Evolutionary conservation across 2,329 filamentous ascomycete genomes (phyloP), one percentile per base, ranked within the genome.

Genomic region (Lachnellula subtilissima): DNA sequence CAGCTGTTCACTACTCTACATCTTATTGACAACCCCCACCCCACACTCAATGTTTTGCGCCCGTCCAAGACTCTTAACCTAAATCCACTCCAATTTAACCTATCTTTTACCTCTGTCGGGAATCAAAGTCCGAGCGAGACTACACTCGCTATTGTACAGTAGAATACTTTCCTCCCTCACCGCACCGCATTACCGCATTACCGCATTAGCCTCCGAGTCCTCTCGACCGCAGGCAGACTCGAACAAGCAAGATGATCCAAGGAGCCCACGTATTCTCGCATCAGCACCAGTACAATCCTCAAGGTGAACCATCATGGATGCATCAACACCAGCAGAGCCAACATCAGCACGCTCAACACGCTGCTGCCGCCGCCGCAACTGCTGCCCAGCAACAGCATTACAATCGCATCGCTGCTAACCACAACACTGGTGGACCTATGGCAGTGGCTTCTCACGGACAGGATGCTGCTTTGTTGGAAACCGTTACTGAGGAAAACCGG

Each of bases 401-500:
- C 74, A 87, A 82, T 70, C 87, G 89, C 62, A 82, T 95, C 65
- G 82, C 87, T 47, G 80, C 81, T 66, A 84, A 78, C 62, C 85
- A 85, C 67, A 85, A 82, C 64, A 78, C 70, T 19, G 67, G 67
- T 52, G 70, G 66, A 11, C 61, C 67, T 40, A 56, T 62, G 11
- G 62, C 65, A 39, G 62, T 56, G 69, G 78, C 79, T 42, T 72
- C 70, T 50, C 81, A 85, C 61, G 73, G 73, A 36, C 79, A 81
- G 67, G 79, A 86, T 65, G 75, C 74, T 56, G 70, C 76, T 61
- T 76, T 87, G 67, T 87, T 90, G 67, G 82, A 83, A 39, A 79
- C 74, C 73, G 82, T 94, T 62, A 90, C 87, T 17, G 93, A 97
- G 71, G 93, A 97, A 71, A 96, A 96, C 73, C 83, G 91, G 65